These are phyloP conservation scores for Herpetomonas muscarum DNA, from an alignment of 208 protist species.

Conservation along the genomic window DNA sequence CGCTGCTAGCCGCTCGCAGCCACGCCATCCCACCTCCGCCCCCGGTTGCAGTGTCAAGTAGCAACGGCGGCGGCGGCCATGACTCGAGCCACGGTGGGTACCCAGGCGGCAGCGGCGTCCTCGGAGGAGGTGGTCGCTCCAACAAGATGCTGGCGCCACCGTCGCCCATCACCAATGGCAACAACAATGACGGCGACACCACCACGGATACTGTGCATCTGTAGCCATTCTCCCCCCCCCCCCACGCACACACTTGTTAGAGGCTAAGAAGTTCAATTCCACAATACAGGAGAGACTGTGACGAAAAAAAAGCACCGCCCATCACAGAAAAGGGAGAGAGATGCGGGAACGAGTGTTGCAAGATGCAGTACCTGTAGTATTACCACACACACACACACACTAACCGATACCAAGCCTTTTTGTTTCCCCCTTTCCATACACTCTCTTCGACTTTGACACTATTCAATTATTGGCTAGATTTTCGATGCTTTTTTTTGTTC, in stretches of 20 bases:
- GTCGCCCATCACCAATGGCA: constrained; percentile 20
- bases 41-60: constrained; percentile 9
- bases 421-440: too few species aligned
- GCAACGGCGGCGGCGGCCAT: neutral
- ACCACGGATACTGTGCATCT: constrained; percentile 31
- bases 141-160: constrained; percentile 35
- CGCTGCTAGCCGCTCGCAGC: constrained; percentile 15
- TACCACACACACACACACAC: too few species aligned
- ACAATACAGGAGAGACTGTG: too few species aligned
- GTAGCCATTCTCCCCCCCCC: neutral
- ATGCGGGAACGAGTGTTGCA: too few species aligned
- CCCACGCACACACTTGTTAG: neutral
- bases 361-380: too few species aligned
- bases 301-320: constrained; percentile 3
- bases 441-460: too few species aligned
- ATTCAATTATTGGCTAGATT: too few species aligned
- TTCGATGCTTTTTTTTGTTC: too few species aligned
- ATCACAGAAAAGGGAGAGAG: too few species aligned
- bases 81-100: neutral
- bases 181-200: constrained; percentile 20
- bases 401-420: too few species aligned
- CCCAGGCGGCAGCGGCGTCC: neutral
- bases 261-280: too few species aligned
- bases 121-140: neutral
- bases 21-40: constrained; percentile 16